These are phyloP conservation scores for Coemansia sp. DNA, from an alignment of 192 early-diverging fungal species.

Conservation along the genomic window DNA sequence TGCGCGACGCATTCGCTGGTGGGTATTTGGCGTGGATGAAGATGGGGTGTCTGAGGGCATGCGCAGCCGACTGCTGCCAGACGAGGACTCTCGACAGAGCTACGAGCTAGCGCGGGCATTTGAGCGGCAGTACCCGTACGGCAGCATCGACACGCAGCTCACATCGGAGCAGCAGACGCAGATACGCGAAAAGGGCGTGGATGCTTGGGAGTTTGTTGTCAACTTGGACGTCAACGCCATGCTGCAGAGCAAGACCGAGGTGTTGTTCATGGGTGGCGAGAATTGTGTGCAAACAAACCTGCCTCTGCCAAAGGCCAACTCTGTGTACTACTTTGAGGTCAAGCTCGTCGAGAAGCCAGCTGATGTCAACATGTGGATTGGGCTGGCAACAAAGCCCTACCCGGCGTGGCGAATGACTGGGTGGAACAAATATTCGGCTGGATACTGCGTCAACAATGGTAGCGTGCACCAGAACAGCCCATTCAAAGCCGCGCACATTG, in stretches of 20 bases:
- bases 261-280: conserved; percentile 72
- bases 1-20: conserved; percentile 27
- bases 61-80: conserved; percentile 47
- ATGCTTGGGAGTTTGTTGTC: conserved; percentile 81
- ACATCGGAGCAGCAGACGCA: conserved; percentile 72
- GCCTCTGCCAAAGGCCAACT: conserved; percentile 75
- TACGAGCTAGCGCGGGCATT: conserved; percentile 62
- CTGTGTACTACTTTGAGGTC: conserved; percentile 83
- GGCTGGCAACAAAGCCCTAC: conserved; percentile 76
- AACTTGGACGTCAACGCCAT: conserved; percentile 64
- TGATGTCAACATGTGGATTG: conserved; percentile 67
- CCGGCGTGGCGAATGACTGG: conserved; percentile 72
- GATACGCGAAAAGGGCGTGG: conserved; percentile 81
- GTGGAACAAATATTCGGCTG: conserved; percentile 76
- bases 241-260: conserved; percentile 71
- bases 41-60: conserved; percentile 50
- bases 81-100: conserved; percentile 58
- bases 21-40: conserved; percentile 42
- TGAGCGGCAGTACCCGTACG: conserved; percentile 71
- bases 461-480: conserved; percentile 68
- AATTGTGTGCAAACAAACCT: conserved; percentile 79
- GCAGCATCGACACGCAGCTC: conserved; percentile 74
- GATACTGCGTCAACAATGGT: conserved; percentile 70
- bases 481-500: conserved; percentile 65
- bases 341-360: conserved; percentile 76